Evolutionary conservation across 768 basidiomycete species (phyloP), one percentile per base, ranked within the genome.

Genomic region (Leccinum barrowsii): DNA sequence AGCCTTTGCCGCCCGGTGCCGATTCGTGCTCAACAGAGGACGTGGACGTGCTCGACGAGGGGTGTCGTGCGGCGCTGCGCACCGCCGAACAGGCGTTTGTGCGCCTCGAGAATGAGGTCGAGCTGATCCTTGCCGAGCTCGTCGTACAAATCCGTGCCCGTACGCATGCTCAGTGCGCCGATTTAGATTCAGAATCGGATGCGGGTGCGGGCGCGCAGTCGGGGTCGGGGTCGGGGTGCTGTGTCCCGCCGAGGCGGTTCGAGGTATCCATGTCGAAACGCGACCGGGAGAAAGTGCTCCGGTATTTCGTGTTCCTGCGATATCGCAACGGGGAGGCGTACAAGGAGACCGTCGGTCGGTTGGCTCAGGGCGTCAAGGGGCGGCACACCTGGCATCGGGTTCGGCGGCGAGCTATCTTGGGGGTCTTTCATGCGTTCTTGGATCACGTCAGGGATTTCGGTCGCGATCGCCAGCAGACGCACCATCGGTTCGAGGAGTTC

Each of bases 271-370:
- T 64, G 59, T 62, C 70, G 10, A 62, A 62, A 35, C 68, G 66
- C 24, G 60, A 61, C 28, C 67, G 77, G 13, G 76, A 78, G 40
- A 66, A 66, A n/a, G 60, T 85, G 2, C 74, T 79, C 10, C 79
- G 77, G 58, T 85, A 80, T 64, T 76, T 85, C 47, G 71, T 79
- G 11, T 84, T 85, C 60, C 70, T 85, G 0, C 78, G 83, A n/a
- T 85, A 82, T 59, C 74, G 84, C 13, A 85, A 85, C 58, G 78
- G 81, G 62, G 68, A 71, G 8, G 75, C 75, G 12, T 85, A 83
- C 61, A 63, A 67, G 22, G 66, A 77, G 48, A 76, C 76, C 11
- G 68, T 82, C 30, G 59, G 49, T 0, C 59, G 64, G 5, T 59
- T 71, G 22, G 74, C 73, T 7, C 62, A 60, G 2, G 63, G 66